phyloP scores from a whole-genome alignment of 768 basidiomycete species.

The Cubamyces lactineus region DNA sequence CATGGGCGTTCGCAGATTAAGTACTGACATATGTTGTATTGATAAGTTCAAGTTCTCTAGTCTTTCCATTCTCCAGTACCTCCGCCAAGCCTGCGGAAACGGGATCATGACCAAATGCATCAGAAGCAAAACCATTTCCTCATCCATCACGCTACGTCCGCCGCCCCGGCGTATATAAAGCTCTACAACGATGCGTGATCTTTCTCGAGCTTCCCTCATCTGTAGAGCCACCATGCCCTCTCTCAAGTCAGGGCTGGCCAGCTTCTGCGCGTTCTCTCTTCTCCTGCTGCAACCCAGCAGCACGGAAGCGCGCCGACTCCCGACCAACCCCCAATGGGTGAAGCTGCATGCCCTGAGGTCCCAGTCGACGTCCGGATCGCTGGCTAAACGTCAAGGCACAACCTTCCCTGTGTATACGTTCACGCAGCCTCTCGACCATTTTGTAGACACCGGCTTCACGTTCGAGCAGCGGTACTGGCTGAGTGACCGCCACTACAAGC shows the following conservation, averaged over 20 bases:
- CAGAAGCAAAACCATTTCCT: not conserved
- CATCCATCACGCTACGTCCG: not conserved
- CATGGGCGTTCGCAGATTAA: too few relatives aligned
- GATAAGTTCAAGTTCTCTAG: too few relatives aligned
- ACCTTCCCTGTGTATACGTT: slow-evolving; percentile 70
- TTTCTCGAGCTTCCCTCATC: not conserved
- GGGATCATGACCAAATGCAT: too few relatives aligned
- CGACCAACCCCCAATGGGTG: slow-evolving; percentile 9
- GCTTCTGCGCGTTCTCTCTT: slow-evolving; percentile 1
- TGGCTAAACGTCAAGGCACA: slow-evolving; percentile 11
- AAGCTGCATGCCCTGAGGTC: slow-evolving; percentile 8
- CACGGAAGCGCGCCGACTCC: slow-evolving; percentile 2
- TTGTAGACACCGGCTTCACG: slow-evolving; percentile 57
- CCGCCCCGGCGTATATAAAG: not conserved
- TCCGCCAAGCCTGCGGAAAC: too few relatives aligned
- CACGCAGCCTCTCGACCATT: slow-evolving; percentile 85
- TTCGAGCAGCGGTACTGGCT: slow-evolving; percentile 93
- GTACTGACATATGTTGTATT: too few relatives aligned
- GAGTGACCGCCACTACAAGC: slow-evolving; percentile 72
- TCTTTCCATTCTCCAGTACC: too few relatives aligned
- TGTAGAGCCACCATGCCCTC: slow-evolving; percentile 1
- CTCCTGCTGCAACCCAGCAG: not conserved
- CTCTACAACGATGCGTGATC: not conserved
- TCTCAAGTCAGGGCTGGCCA: not conserved
- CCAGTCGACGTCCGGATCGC: not conserved